phyloP scores from a whole-genome alignment of 805 yeast genomes.

The Yarrowia alimentaria region DNA sequence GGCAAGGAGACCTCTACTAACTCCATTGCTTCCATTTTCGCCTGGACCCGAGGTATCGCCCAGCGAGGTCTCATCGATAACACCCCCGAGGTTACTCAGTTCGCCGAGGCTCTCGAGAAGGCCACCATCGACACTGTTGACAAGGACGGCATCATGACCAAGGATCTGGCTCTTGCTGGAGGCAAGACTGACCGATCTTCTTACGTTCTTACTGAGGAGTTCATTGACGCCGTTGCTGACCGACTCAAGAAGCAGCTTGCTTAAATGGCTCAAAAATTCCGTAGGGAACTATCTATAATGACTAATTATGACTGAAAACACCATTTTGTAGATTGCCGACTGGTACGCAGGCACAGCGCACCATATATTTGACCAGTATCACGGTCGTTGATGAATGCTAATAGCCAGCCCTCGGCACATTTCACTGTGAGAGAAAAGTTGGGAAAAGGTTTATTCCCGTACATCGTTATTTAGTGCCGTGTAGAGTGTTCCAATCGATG shows the following conservation, averaged over 20 bases:
- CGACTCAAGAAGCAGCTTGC: constrained; percentile 48
- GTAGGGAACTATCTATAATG: constrained; percentile 15
- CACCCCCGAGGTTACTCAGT: constrained; percentile 79
- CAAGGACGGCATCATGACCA: constrained; percentile 86
- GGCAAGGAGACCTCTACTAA: constrained; percentile 97
- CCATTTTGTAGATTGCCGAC: too few relatives aligned
- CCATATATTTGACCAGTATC: too few relatives aligned
- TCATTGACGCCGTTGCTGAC: constrained; percentile 74
- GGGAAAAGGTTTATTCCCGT: too few relatives aligned
- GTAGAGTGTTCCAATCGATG: too few relatives aligned
- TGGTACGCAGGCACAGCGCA: too few relatives aligned
- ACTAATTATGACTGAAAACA: too few relatives aligned
- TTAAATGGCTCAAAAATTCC: background rate
- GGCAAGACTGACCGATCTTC: constrained; percentile 80
- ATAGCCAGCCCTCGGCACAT: too few relatives aligned
- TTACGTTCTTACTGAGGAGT: constrained; percentile 90
- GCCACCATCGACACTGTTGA: constrained; percentile 86
- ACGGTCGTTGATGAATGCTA: too few relatives aligned
- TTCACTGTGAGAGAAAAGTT: too few relatives aligned
- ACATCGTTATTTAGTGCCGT: too few relatives aligned
- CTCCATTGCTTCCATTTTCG: constrained; percentile 95
- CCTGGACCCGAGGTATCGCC: constrained; percentile 91
- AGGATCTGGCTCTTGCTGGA: constrained; percentile 86
- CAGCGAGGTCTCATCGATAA: constrained; percentile 89
- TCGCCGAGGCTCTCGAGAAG: constrained; percentile 74